Evolutionary conservation across 1,284 basidiomycete genomes (phyloP), one percentile per base, ranked within the genome.

Genomic region (Heterobasidion occidentale): DNA sequence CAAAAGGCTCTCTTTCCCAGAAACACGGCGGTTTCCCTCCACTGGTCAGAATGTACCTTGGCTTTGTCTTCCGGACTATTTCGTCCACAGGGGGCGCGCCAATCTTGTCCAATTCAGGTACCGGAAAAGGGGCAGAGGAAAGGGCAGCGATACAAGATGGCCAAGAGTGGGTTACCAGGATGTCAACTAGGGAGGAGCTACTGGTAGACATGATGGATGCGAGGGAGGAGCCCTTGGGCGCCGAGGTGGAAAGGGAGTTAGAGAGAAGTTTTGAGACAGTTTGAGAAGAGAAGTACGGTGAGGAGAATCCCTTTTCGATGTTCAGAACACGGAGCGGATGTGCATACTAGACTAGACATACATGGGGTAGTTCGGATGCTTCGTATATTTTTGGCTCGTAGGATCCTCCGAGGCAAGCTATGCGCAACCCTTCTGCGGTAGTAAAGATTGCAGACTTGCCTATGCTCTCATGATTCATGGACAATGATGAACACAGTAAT

Each of bases 1-100:
- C 70, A 67, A 85, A 94, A 2, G 94, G 94, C 62, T 96, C 93
- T 54, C 94, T 76, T 68, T 98, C 94, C 93, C 94, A 97, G 69
- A 94, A 98, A 59, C 76, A 76, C 1, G 84, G 77, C 14, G 77
- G 79, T 36, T 68, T 71, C 42, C 76, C 83, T 54, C 80, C 79
- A 60, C 79, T 84, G 15, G 84, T 76, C 65, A 94, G 90, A 65
- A 92, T 87, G 69, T 94, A 94, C 51, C 86, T 78, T 1, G 91
- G 89, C 62, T 85, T 86, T 50, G 77, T 78, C 59, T 77, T 77
- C 46, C 76, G 74, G 14, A 92, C 75, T 0, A 90, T 68, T 45
- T 90, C 88, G 54, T 86, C 81, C 2, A 94, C 70, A 9, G 88
- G 83, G 1, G 78, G 75, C 0, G 80, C 84, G 1, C 78, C 72